These are phyloP conservation scores for Boletus rubescentipes DNA, from an alignment of 768 basidiomycete genomes.

Conservation along the genomic window DNA sequence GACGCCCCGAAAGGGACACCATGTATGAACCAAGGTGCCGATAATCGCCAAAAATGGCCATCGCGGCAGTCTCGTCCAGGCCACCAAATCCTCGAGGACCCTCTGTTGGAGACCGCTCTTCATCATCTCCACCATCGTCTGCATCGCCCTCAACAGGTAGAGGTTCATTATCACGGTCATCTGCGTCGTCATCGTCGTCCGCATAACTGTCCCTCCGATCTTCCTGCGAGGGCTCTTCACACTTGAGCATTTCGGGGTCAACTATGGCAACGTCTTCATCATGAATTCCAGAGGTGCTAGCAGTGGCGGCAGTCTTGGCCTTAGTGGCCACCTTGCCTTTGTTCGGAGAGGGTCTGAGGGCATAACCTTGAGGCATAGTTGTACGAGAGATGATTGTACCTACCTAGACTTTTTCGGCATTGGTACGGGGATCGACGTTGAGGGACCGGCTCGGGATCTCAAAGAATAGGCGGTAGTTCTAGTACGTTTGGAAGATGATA, in stretches of 20 bases:
- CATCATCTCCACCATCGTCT: constrained; percentile 42
- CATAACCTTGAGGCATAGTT: constrained; percentile 14
- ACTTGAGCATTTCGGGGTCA: constrained; percentile 55
- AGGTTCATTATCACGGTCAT: constrained; percentile 50
- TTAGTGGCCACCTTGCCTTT: constrained; percentile 64
- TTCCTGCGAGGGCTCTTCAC: constrained; percentile 44
- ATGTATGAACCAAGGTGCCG: constrained; percentile 90
- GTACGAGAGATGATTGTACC: constrained; percentile 11
- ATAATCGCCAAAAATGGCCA: constrained; percentile 86
- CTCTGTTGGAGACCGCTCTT: constrained; percentile 36
- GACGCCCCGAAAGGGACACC: constrained; percentile 81
- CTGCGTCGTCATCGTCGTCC: constrained; percentile 42
- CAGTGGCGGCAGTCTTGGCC: constrained; percentile 53
- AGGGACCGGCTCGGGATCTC: constrained; percentile 52
- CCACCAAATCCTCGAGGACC: constrained; percentile 44
- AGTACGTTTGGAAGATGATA: constrained; percentile 60
- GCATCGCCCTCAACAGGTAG: constrained; percentile 48
- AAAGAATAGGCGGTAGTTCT: constrained; percentile 65
- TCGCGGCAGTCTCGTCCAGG: constrained; percentile 67
- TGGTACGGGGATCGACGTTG: constrained; percentile 42
- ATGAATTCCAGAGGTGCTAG: constrained; percentile 62
- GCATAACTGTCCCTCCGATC: constrained; percentile 44
- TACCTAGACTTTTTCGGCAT: constrained; percentile 81
- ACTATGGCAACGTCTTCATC: constrained; percentile 80
- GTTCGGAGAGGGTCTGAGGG: constrained; percentile 44